Percentiles rank a stretch among this genome's conserved stretches.
Conservation (phyloP, 1,139 yeast genomes). For the Pichia sp. region DNA sequence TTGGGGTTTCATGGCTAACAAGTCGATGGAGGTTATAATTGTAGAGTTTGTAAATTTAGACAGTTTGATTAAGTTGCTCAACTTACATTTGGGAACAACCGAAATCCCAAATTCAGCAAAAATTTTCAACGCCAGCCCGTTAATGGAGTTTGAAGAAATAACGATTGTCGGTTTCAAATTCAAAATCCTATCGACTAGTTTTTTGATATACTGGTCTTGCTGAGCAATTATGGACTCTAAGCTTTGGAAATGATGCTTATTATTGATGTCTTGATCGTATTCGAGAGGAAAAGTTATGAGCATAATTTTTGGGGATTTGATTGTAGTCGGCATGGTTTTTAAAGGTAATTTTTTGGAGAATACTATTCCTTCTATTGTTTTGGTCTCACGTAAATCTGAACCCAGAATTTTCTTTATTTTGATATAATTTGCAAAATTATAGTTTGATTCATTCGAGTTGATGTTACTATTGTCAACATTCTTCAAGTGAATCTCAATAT, state of each 20-base stretch:
- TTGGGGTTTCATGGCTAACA: slow-evolving; percentile 51
- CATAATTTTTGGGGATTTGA: slow-evolving; percentile 70
- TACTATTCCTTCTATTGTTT: slow-evolving; percentile 70
- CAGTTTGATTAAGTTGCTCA: slow-evolving; percentile 75
- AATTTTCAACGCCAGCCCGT: slow-evolving; percentile 74
- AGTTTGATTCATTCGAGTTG: slow-evolving; percentile 45
- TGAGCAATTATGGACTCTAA: slow-evolving; percentile 72
- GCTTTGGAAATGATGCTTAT: slow-evolving; percentile 21
- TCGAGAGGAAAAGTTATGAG: slow-evolving; percentile 87
- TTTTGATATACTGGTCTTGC: slow-evolving; percentile 78
- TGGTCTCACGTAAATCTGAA: slow-evolving; percentile 48
- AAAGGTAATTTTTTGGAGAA: slow-evolving; percentile 85
- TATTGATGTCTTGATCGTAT: slow-evolving; percentile 54
- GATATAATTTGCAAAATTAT: slow-evolving; percentile 82
- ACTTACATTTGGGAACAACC: slow-evolving; percentile 75
- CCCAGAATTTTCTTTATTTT: slow-evolving; percentile 84
- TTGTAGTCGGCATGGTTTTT: slow-evolving; percentile 64
- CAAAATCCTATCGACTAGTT: slow-evolving; percentile 72
- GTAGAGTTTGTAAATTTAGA: slow-evolving; percentile 82
- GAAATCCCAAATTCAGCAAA: slow-evolving; percentile 73
- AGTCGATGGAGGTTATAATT: slow-evolving; percentile 63
- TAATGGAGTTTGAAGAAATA: slow-evolving; percentile 74
- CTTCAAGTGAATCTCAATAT: slow-evolving; percentile 50
- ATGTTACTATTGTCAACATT: not conserved
- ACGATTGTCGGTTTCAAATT: slow-evolving; percentile 77